phyloP scores from a whole-genome alignment of 208 protist species.

The Plasmodiophora brassicae region DNA sequence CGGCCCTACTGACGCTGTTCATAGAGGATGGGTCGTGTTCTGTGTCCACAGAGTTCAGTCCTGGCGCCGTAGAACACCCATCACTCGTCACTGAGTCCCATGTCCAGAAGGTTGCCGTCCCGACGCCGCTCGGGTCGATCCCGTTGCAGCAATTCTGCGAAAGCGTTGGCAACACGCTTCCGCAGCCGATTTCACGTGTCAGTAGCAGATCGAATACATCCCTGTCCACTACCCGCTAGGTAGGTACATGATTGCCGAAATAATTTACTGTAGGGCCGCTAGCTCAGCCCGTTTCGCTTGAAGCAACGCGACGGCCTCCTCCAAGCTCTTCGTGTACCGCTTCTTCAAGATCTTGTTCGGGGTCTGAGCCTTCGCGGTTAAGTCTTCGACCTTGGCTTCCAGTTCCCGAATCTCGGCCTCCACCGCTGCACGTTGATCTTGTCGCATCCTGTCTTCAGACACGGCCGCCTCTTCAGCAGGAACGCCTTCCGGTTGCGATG shows the following conservation, averaged over 20 bases:
- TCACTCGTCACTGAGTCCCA: neutral
- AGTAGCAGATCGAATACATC: too few species aligned
- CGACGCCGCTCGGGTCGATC: neutral
- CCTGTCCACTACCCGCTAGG: too few species aligned
- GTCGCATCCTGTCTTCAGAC: neutral
- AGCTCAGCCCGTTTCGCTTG: neutral
- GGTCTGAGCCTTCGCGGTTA: conserved; percentile 3
- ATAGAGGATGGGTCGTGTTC: neutral
- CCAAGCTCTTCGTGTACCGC: conserved; percentile 3
- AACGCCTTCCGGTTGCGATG: neutral
- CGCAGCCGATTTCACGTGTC: too few species aligned
- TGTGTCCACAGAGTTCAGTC: neutral
- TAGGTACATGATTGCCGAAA: too few species aligned
- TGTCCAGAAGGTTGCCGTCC: neutral
- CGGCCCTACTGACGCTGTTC: neutral
- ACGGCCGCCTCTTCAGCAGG: neutral
- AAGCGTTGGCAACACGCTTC: too few species aligned
- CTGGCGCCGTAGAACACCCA: neutral
- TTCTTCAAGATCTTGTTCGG: conserved; percentile 23
- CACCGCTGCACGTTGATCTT: neutral
- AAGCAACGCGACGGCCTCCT: neutral
- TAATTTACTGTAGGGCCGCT: too few species aligned
- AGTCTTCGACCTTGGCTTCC: neutral
- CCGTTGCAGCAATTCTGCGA: neutral
- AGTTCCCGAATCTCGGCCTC: neutral